phyloP scores from a whole-genome alignment of 23 red algal species.

The Cyanidioschyzon merolae region DNA sequence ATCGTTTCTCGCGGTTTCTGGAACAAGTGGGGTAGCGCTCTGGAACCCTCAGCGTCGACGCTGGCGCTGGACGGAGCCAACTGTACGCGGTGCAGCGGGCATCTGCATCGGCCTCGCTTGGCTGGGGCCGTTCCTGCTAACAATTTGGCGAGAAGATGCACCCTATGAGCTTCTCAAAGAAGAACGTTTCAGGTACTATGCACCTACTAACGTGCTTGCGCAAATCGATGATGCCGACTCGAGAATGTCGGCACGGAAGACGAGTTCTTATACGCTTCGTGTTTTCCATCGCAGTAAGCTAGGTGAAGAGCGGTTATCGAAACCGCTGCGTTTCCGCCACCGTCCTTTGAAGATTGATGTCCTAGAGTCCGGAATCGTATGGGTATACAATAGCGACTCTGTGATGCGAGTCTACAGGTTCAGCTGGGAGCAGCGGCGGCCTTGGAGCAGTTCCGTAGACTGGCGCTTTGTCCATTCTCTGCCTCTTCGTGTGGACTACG shows the following conservation, averaged over 20 bases:
- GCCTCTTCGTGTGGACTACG: conserved; percentile 1
- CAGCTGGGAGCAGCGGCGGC: neutral
- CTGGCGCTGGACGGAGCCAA: conserved; percentile 71
- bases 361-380: neutral
- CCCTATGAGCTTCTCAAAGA: neutral
- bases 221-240: neutral
- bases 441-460: neutral
- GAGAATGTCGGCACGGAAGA: neutral
- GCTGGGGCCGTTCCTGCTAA: conserved; percentile 49
- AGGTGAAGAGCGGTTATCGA: neutral
- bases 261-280: neutral
- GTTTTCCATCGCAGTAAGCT: neutral
- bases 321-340: neutral
- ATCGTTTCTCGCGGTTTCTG: conserved; percentile 64
- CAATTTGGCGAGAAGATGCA: conserved; percentile 28
- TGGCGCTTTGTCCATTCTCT: neutral
- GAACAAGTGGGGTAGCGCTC: conserved; percentile 60
- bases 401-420: neutral
- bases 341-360: conserved; percentile 7
- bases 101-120: conserved; percentile 66
- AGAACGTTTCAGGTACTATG: neutral
- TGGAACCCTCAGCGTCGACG: conserved; percentile 45
- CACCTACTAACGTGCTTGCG: neutral
- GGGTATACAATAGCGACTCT: neutral
- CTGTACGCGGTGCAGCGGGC: conserved; percentile 25